Base-by-base conservation (phyloP, 208 protist species). In the Dictyostelium gargantuum region DNA sequence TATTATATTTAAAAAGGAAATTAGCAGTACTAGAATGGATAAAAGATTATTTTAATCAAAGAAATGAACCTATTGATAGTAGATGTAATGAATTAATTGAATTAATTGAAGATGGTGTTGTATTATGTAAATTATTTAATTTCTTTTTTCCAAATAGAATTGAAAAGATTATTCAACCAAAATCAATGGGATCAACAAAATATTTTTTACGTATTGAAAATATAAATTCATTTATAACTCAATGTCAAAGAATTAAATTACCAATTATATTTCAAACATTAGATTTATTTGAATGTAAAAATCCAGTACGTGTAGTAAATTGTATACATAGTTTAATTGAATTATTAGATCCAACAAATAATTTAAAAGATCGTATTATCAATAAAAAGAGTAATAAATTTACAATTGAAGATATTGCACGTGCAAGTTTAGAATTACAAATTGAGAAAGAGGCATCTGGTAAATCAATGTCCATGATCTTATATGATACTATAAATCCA, bases 201-300 rank as follows among this genome's bases (percentile, higher is more conserved):
- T 76, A 72, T 50, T 89, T 79, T 66, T 35, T 77, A 23, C 23
- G 82, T 35, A 89, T 89, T 44, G 48, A 89, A n/a, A 89, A 89
- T 77, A 89, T 89, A 26, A 68, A 61, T 29, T 38, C 73, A 38
- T 89, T 89, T 23, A 76, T 89, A 29, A 0, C 9, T 5, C 68
- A 89, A 68, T 89, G 82, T 40, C 63, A 89, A 19, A 58, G 26
- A 21, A 6, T 89, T 29, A 3, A 35, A 9, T 66, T 89, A 42
- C 82, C 63, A 26, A 21, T 79, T 29, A 38, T 89, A 6, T 89
- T 89, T 77, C 82, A 89, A 61, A 75, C 82, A 38, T 44, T 89
- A n/a, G 82, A 89, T 89, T 26, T 89, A 23, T 89, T 89, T 52
- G 82, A 89, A 50, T 46, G 44, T 32, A 89, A 89, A 23, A 89